These are phyloP conservation scores for Aureobasidium lini DNA, from an alignment of 2,329 filamentous ascomycete species.

Conservation along the genomic window DNA sequence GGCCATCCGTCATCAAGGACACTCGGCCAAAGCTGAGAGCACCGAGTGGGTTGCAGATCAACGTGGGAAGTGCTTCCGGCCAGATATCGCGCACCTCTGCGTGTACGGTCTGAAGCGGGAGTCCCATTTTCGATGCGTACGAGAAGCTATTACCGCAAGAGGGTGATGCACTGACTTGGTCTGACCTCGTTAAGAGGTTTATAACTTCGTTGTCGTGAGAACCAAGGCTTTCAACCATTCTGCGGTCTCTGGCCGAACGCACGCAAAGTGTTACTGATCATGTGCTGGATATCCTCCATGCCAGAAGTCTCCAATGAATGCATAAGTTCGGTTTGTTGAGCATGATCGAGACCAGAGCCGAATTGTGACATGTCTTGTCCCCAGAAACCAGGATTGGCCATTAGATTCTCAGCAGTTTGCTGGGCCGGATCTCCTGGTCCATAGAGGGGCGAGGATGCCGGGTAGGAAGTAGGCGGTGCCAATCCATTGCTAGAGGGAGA, in stretches of 20 bases:
- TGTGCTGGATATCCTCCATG: constrained; percentile 31
- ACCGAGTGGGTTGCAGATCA: no score
- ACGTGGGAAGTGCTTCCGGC: no score
- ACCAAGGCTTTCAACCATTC: neutral
- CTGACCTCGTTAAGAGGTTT: no score
- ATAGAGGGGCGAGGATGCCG: constrained; percentile 2
- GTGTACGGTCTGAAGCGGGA: no score
- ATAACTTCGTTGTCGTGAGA: neutral
- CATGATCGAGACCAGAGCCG: constrained; percentile 26
- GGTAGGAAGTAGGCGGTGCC: neutral
- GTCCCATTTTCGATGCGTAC: no score
- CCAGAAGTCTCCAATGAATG: constrained; percentile 30
- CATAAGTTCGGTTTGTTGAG: constrained; percentile 31
- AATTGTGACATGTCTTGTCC: constrained; percentile 18
- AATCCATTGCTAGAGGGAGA: neutral
- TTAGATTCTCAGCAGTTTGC: neutral
- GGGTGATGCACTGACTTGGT: neutral
- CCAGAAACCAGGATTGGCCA: constrained; percentile 9
- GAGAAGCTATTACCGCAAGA: no score
- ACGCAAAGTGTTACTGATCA: constrained; percentile 24
- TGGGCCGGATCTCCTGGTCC: neutral
- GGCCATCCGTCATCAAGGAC: no score
- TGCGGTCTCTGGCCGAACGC: constrained; percentile 4
- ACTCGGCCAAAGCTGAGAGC: no score
- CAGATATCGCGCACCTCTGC: no score